Base-by-base conservation (phyloP, 2,329 filamentous ascomycete species). In the Aspergillus amoenus region DNA sequence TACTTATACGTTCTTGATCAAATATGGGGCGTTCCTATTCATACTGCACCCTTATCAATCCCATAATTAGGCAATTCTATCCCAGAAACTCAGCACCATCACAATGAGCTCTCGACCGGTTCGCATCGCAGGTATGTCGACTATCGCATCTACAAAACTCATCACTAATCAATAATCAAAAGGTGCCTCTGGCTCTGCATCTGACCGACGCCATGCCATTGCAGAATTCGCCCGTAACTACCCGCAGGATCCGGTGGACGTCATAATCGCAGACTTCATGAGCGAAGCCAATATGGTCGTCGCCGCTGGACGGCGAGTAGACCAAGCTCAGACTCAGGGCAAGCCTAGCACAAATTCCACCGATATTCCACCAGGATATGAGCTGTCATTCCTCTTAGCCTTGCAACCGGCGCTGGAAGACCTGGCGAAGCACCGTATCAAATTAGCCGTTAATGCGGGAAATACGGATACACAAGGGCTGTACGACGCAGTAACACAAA, bases 261-360 rank as follows among this genome's bases (percentile, higher is more conserved):
- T 79, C 5, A 77, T 79, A 45, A 78, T 78, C 50, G 74, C 75
- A 4, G 77, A 80, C 61, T 79, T 77, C 66, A 78, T 80, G 73
- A 76, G 75, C 56, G 78, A 80, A 58, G 76, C 78, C 60, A 85
- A 84, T 66, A 82, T 85, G 73, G 79, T 81, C 21, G 70, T 69
- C 9, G 61, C 56, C 11, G 64, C 64, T n/a, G 63, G 58, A 34
- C 59, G 78, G 68, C 67, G 73, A 60, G 55, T 78, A 63, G 56
- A 81, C 61, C 67, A 73, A 52, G 64, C 71, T 5, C 59, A 66
- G 44, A 51, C 59, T n/a, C 58, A 52, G 17, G 24, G 24, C n/a
- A 45, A 42, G 7, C 41, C 40, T 5, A 42, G 8, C 13, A 55
- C 63, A 34, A 48, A 34, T 7, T 27, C 58, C 3, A 37, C 60